Percentiles rank a stretch among this genome's conserved stretches.
These are phyloP conservation scores for Mucor circinelloides DNA, from an alignment of 371 early-diverging fungal species.

Conservation along the genomic window DNA sequence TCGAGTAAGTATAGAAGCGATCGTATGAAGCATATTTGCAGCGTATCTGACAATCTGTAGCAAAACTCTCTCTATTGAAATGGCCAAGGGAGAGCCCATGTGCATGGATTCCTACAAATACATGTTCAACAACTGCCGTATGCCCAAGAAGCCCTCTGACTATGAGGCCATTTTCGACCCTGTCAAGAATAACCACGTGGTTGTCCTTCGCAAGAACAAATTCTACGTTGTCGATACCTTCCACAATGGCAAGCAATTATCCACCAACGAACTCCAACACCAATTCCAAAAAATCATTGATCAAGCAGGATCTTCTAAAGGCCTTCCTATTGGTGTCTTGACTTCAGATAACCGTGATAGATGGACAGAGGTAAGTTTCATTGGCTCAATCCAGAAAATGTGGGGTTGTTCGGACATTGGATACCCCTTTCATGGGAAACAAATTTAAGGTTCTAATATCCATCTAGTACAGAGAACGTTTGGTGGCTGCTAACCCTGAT, in stretches of 20 bases:
- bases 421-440: neutral
- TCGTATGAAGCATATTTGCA: neutral
- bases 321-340: slow-evolving; percentile 83
- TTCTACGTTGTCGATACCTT: slow-evolving; percentile 80
- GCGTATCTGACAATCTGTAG: neutral
- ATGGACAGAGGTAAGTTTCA: slow-evolving; percentile 81
- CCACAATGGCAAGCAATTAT: slow-evolving; percentile 78
- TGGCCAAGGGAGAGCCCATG: slow-evolving; percentile 75
- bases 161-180: slow-evolving; percentile 80
- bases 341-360: slow-evolving; percentile 92
- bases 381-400: neutral
- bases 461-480: slow-evolving; percentile 56
- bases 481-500: slow-evolving; percentile 64
- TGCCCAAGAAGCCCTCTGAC: slow-evolving; percentile 87
- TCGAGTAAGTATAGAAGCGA: slow-evolving; percentile 32
- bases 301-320: slow-evolving; percentile 71
- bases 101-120: slow-evolving; percentile 92
- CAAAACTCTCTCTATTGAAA: slow-evolving; percentile 86
- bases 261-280: slow-evolving; percentile 81
- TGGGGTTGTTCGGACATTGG: neutral
- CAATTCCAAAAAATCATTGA: slow-evolving; percentile 78
- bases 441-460: neutral
- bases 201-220: slow-evolving; percentile 89
- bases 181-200: slow-evolving; percentile 75
- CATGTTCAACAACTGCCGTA: slow-evolving; percentile 96